These are phyloP conservation scores for Coemansia sp. DNA, from an alignment of 192 early-diverging fungal species.

Conservation along the genomic window DNA sequence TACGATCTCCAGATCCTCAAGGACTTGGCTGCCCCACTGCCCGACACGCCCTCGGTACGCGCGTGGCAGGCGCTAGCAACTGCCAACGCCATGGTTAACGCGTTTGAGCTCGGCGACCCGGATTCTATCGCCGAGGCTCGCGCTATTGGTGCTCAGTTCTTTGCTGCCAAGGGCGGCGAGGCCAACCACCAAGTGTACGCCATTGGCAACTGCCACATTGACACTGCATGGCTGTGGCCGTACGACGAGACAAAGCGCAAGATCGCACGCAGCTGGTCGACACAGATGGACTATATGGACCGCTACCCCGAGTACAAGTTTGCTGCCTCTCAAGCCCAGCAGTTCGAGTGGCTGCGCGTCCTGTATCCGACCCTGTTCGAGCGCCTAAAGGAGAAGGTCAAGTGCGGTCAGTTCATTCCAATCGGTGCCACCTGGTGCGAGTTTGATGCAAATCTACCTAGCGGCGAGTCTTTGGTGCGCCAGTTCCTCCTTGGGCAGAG, in stretches of 20 bases:
- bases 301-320: constrained; percentile 87
- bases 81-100: constrained; percentile 80
- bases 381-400: constrained; percentile 67
- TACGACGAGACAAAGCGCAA: constrained; percentile 98
- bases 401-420: constrained; percentile 80
- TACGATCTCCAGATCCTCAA: constrained; percentile 77
- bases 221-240: constrained; percentile 96
- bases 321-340: constrained; percentile 94
- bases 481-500: constrained; percentile 94
- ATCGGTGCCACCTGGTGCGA: constrained; percentile 98
- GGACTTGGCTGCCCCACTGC: constrained; percentile 70
- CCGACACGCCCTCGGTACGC: constrained; percentile 61
- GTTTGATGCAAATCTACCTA: constrained; percentile 98
- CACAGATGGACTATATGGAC: constrained; percentile 80
- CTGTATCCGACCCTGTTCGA: constrained; percentile 82
- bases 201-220: constrained; percentile 91
- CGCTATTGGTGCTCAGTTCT: constrained; percentile 61
- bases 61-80: constrained; percentile 76
- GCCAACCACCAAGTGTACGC: constrained; percentile 74
- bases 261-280: constrained; percentile 78
- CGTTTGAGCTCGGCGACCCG: constrained; percentile 47
- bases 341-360: constrained; percentile 88
- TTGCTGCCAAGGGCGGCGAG: constrained; percentile 61
- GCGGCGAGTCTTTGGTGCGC: constrained; percentile 89
- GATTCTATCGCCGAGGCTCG: constrained; percentile 42